Base-by-base conservation (phyloP, 441 rosid species). In the Pelargonium citronellum region DNA sequence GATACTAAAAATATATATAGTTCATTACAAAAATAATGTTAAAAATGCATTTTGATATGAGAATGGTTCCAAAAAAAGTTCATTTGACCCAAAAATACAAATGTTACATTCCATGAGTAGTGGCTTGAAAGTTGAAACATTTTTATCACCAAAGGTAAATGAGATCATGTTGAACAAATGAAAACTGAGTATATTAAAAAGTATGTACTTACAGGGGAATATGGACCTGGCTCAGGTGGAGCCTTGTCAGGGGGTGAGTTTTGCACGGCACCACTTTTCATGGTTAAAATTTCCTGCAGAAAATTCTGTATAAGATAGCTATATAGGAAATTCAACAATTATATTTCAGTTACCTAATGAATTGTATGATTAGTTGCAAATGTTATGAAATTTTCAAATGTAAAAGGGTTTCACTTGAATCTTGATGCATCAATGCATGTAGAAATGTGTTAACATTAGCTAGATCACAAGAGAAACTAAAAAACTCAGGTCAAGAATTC, bases 241-340 rank as follows among this genome's bases (percentile, higher is more conserved):
- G 87, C 53, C 78, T 87, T 89, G 71, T 91, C 92, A n/a, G 87
- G 82, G 16, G 97, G 99, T 74, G 97, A 94, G 77, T 94, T 81
- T 79, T 87, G 96, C 47, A 91, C 96, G 1, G 91, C 92, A 64
- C 97, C 99, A 34, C 91, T 74, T 83, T 94, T 90, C 85, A 69
- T 84, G 43, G 87, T 81, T 68, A 91, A 81, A 67, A 94, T 87
- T 79, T 90, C 94, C 99, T 94, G 85, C 71, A 71, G 47, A 67
- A 22, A 67, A 69, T 24, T 53, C 53, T 39, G 64, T 27, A 46
- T 77, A 30, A 75, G 71, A 70, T 71, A 47, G 65, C 34, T 19
- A 22, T 46, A 58, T 47, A 44, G 37, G 10, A 30, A 72, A n/a
- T 16, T 16, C 57, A 70, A 49, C 55, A 5, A 15, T 22, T 30